These are phyloP conservation scores for Backusella australiensis DNA, from an alignment of 192 early-diverging fungal genomes.

Conservation along the genomic window DNA sequence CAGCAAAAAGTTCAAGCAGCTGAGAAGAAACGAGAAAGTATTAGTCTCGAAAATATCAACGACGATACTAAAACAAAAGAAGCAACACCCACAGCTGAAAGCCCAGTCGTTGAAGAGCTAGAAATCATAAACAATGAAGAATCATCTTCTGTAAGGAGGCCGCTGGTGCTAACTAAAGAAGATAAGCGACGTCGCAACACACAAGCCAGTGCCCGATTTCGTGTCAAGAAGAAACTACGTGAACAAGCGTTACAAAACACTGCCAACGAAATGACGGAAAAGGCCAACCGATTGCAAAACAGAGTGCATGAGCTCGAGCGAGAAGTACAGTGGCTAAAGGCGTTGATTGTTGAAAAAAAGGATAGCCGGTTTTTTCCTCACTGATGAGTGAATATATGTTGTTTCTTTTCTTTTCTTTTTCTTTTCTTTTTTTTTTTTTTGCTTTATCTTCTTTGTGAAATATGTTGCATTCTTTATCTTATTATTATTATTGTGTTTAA, in stretches of 20 bases:
- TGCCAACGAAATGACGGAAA: slow-evolving; percentile 76
- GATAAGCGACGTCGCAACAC: slow-evolving; percentile 95
- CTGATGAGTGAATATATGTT: not conserved
- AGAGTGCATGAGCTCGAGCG: slow-evolving; percentile 82
- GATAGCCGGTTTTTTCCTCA: not conserved
- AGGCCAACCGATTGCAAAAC: slow-evolving; percentile 70
- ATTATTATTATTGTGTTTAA: not conserved
- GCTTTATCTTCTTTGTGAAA: not conserved
- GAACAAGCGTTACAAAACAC: slow-evolving; percentile 82
- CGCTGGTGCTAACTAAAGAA: slow-evolving; percentile 47
- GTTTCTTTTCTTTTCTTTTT: too few species aligned
- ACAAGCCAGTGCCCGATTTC: slow-evolving; percentile 89
- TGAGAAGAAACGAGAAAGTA: not conserved
- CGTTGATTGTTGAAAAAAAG: slow-evolving; percentile 37
- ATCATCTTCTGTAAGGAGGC: not conserved
- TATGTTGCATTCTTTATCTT: not conserved
- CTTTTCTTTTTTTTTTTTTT: not conserved
- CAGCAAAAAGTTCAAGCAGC: not conserved
- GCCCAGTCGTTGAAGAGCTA: not conserved
- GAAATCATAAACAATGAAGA: not conserved
- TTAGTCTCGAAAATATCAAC: not conserved
- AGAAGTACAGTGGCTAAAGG: slow-evolving; percentile 84
- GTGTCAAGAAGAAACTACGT: slow-evolving; percentile 89
- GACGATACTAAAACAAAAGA: not conserved
- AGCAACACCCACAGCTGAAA: not conserved